Evolutionary conservation across 176 grass and related monocot genomes (phyloP).

Genomic region (Microstegium vimineum): DNA sequence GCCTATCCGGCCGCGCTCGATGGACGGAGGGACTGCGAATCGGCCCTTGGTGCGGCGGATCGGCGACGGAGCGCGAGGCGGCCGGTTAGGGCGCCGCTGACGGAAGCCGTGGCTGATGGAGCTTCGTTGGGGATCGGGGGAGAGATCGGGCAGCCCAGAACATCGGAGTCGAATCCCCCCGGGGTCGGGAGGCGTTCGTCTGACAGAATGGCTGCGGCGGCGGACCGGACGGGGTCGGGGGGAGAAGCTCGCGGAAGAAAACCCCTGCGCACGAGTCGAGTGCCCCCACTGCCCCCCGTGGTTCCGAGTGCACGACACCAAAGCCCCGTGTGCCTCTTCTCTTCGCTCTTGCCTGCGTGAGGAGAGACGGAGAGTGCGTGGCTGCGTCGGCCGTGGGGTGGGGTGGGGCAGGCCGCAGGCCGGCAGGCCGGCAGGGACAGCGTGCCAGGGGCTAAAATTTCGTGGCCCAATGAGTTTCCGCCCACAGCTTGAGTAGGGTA

Average conservation of each 20-base stretch:
- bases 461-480: not conserved
- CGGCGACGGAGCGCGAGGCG: not conserved
- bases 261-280: not conserved
- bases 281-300: too few species aligned
- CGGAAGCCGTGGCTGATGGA: not conserved
- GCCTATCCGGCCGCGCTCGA: not conserved
- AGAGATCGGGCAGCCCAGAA: not conserved
- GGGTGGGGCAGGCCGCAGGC: too few species aligned
- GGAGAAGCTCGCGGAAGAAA: not conserved
- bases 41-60: not conserved
- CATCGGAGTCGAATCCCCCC: too few species aligned
- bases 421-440: too few species aligned
- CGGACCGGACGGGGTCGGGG: not conserved
- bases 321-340: too few species aligned
- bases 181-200: too few species aligned
- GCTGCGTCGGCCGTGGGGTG: too few species aligned
- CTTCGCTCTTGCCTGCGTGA: too few species aligned
- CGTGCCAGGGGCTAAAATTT: not conserved
- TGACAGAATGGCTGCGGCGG: not conserved
- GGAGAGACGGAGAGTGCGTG: too few species aligned
- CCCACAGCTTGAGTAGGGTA: too few species aligned
- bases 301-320: too few species aligned
- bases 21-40: too few species aligned
- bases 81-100: not conserved
- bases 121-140: not conserved